Conservation (phyloP, 2,329 filamentous ascomycete genomes). For the Pseudocercospora vitis region DNA sequence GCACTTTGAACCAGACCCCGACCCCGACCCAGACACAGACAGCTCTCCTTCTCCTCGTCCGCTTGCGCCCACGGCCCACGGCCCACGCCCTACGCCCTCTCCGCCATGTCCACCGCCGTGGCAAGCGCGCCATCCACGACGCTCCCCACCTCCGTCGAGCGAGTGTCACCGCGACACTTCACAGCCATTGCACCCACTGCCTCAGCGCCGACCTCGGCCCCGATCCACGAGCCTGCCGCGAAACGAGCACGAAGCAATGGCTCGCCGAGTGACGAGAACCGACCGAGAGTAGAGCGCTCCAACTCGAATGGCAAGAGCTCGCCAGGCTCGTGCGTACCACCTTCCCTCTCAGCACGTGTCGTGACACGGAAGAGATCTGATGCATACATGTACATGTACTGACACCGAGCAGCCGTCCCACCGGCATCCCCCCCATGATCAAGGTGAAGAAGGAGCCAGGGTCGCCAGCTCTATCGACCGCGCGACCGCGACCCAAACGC, state of each 20-base stretch:
- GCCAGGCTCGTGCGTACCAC: slow-evolving; percentile 48
- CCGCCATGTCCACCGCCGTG: slow-evolving; percentile 50
- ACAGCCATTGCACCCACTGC: slow-evolving; percentile 43
- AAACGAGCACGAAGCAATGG: slow-evolving; percentile 39
- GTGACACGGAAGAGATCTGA: too few species aligned
- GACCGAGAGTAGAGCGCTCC: slow-evolving; percentile 29
- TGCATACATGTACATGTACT: slow-evolving; percentile 4
- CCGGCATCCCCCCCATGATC: slow-evolving; percentile 68
- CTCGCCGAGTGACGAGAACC: slow-evolving; percentile 32
- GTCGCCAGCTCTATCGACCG: slow-evolving; percentile 74
- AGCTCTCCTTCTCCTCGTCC: slow-evolving; percentile 12
- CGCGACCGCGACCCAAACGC: slow-evolving; percentile 72
- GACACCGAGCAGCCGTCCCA: slow-evolving; percentile 50
- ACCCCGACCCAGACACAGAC: slow-evolving; percentile 6
- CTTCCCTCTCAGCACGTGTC: slow-evolving; percentile 27
- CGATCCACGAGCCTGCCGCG: slow-evolving; percentile 30
- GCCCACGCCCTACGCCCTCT: slow-evolving; percentile 5
- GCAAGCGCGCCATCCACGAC: slow-evolving; percentile 43
- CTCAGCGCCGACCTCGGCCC: slow-evolving; percentile 35
- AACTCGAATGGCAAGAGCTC: slow-evolving; percentile 55
- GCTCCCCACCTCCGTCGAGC: slow-evolving; percentile 39
- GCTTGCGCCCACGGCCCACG: neutral
- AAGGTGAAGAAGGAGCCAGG: slow-evolving; percentile 94
- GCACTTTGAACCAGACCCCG: slow-evolving; percentile 8
- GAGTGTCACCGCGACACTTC: slow-evolving; percentile 45